Percentiles rank a stretch among this genome's conserved stretches.
These are phyloP conservation scores for Aureobasidium mangrovei DNA, from an alignment of 2,329 filamentous ascomycete genomes.

Conservation along the genomic window DNA sequence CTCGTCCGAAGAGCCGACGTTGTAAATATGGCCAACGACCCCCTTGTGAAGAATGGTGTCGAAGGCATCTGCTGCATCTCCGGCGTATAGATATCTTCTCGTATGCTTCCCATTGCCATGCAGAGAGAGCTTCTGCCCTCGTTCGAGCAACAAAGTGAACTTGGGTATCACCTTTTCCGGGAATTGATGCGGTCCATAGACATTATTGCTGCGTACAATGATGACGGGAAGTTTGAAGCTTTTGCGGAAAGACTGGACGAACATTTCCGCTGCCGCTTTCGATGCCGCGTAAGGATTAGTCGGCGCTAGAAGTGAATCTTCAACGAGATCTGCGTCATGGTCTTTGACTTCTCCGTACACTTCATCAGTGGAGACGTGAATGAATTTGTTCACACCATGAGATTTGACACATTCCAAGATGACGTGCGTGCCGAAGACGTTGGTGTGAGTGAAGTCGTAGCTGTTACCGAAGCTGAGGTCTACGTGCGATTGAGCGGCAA, in stretches of 20 bases:
- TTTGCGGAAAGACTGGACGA: conserved; percentile 74
- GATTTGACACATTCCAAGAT: conserved; percentile 69
- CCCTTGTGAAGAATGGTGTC: conserved; percentile 78
- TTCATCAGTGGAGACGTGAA: conserved; percentile 78
- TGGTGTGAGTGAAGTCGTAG: conserved; percentile 71
- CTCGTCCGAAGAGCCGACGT: conserved; percentile 70
- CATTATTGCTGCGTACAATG: conserved; percentile 75
- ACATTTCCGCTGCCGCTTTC: conserved; percentile 30
- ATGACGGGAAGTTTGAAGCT: conserved; percentile 74
- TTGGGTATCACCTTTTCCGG: conserved; percentile 70
- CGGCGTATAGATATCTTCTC: conserved; percentile 67
- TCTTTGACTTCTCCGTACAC: conserved; percentile 74
- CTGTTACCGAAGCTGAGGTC: conserved; percentile 77
- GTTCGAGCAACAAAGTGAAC: conserved; percentile 63
- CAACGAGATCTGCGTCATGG: conserved; percentile 61
- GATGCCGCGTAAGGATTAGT: conserved; percentile 56
- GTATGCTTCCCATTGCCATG: conserved; percentile 70
- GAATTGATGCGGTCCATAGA: conserved; percentile 60
- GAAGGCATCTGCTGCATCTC: conserved; percentile 71
- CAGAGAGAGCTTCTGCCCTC: conserved; percentile 57
- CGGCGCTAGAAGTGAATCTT: conserved; percentile 65
- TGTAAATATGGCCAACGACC: conserved; percentile 66
- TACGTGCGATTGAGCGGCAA: conserved; percentile 79
- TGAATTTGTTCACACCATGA: conserved; percentile 60
- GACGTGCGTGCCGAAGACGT: conserved; percentile 77